Evolutionary conservation across 208 protist genomes (phyloP), one percentile per base, ranked within the genome.

Genomic region (Porcisia deanei): DNA sequence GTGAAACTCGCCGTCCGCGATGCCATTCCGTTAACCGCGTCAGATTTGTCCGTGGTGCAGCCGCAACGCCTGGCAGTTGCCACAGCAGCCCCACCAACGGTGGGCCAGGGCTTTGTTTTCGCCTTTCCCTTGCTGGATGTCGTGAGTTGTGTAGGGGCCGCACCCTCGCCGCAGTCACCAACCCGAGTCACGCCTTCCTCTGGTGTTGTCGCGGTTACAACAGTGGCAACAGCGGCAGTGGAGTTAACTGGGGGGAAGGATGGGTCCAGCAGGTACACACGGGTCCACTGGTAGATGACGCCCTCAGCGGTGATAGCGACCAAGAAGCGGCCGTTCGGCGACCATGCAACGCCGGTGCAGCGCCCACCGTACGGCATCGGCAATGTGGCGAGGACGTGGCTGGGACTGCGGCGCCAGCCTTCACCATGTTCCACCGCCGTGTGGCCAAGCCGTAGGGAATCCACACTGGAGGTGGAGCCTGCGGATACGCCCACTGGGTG

Each of bases 251-350:
- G 18, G 58, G 55, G 16, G 20, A 43, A 53, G 54, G 52, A 49
- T 14, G 74, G 58, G 57, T 45, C 70, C n/a, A 86, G 64, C 43
- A 89, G 76, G 53, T 89, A 85, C 39, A 92, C 75, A 34, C 88
- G 85, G 34, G 81, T 77, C 88, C 88, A 93, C 52, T 90, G 81
- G 63, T 93, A 90, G 14, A 93, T 73, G 55, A 81, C 79, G 25
- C 88, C 88, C 55, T 90, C 86, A 25, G 75, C 75, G 0, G 86
- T 89, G 57, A 89, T 84, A 8, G 84, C 86, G 8, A 88, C 80
- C 43, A 93, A 81, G 54, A 87, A 83, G 58, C 86, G 83, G 25
- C 81, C 76, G 71, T 87, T 86, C 7, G 86, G 84, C 34, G 88
- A 90, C 88, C 86, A 90, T 22, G 84, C 82, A 20, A 93, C 53